phyloP scores from a whole-genome alignment of 768 basidiomycete species.

The Udeniomyces megalosporus region DNA sequence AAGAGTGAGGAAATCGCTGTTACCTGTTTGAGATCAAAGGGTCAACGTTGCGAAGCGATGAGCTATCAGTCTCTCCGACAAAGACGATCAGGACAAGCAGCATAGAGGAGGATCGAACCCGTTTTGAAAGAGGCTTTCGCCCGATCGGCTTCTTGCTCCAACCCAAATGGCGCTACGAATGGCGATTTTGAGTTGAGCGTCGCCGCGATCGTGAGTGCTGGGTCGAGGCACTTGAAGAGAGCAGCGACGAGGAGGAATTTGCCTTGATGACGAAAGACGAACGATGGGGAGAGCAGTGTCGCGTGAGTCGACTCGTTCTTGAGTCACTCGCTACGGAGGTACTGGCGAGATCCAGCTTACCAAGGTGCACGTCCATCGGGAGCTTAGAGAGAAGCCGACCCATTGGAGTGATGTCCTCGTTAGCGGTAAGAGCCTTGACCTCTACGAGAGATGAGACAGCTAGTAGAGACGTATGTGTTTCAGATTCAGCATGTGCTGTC shows the following conservation, averaged over 20 bases:
- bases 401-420: slow-evolving; percentile 88
- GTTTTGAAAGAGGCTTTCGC: slow-evolving; percentile 64
- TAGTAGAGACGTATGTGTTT: background rate
- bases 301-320: background rate
- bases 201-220: slow-evolving; percentile 90
- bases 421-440: slow-evolving; percentile 52
- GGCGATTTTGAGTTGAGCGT: slow-evolving; percentile 84
- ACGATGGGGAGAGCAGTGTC: too few species aligned
- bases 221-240: slow-evolving; percentile 77
- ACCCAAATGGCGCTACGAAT: slow-evolving; percentile 73
- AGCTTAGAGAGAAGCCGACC: slow-evolving; percentile 76
- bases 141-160: slow-evolving; percentile 68
- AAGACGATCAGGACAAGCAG: too few species aligned
- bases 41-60: background rate
- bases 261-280: slow-evolving; percentile 11
- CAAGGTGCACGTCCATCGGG: slow-evolving; percentile 88
- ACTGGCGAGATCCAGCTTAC: slow-evolving; percentile 26
- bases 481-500: background rate
- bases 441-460: slow-evolving; percentile 85
- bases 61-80: background rate
- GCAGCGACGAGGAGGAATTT: slow-evolving; percentile 78
- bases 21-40: slow-evolving; percentile 38
- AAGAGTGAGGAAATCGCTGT: slow-evolving; percentile 86
- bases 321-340: background rate
- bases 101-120: slow-evolving; percentile 36